These are phyloP conservation scores for Septoria linicola DNA, from an alignment of 2,329 filamentous ascomycete genomes.

Conservation along the genomic window DNA sequence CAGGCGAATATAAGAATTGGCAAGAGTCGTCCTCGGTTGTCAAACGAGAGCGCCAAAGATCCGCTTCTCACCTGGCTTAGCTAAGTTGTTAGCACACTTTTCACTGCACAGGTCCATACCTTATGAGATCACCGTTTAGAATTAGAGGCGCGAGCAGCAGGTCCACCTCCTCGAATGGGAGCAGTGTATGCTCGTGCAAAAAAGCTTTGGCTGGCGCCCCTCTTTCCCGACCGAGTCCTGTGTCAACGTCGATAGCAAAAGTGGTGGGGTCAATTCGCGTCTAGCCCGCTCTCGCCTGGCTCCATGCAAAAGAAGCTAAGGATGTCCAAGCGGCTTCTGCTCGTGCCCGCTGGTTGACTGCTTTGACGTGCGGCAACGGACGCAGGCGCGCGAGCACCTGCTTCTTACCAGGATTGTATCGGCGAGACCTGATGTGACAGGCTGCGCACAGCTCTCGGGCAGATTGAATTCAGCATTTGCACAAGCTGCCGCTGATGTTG, in stretches of 20 bases:
- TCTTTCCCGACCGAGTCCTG: slow-evolving; percentile 23
- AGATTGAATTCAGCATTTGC: not conserved
- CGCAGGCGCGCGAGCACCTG: not conserved
- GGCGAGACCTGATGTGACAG: not conserved
- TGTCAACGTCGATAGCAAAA: slow-evolving; percentile 3
- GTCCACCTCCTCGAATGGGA: slow-evolving; percentile 28
- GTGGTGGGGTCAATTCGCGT: slow-evolving; percentile 14
- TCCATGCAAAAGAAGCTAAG: slow-evolving; percentile 22
- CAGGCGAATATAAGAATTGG: slow-evolving; percentile 35
- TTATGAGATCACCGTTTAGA: slow-evolving; percentile 34
- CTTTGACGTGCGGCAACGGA: not conserved
- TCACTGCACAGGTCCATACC: slow-evolving; percentile 28
- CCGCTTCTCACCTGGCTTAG: slow-evolving; percentile 28
- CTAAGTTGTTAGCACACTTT: slow-evolving; percentile 26
- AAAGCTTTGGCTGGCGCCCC: slow-evolving; percentile 28
- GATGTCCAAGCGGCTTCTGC: slow-evolving; percentile 18
- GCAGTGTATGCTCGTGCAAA: slow-evolving; percentile 27
- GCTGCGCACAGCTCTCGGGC: not conserved
- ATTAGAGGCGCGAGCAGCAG: slow-evolving; percentile 31
- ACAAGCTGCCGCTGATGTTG: too few species aligned
- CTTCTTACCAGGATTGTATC: not conserved
- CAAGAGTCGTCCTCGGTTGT: slow-evolving; percentile 33
- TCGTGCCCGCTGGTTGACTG: slow-evolving; percentile 9
- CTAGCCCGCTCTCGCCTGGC: slow-evolving; percentile 14
- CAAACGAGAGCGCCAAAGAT: slow-evolving; percentile 36